Evolutionary conservation across 805 yeast species (phyloP), one percentile per base, ranked within the genome.

Genomic region (Isabelozyma gotoi): DNA sequence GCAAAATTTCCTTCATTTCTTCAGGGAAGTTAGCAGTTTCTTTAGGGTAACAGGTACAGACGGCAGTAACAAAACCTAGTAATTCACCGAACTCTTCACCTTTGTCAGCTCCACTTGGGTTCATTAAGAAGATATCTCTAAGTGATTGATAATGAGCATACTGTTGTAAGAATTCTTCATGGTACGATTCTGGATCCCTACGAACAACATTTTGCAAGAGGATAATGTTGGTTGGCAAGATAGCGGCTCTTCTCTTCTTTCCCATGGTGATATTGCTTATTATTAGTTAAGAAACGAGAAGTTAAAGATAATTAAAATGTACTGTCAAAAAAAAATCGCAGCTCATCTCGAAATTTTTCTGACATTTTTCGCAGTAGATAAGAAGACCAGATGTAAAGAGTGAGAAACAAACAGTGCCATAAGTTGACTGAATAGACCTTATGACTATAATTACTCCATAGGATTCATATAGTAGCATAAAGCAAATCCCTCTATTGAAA

Each of bases 101-200:
- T 41, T 78, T 78, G 20, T 81, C 78, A 4, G 75, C 63, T 6
- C 76, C 74, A 4, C 67, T 44, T 1, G 91, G 90, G 62, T 86
- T 86, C 48, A 84, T 68, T 62, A 89, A 70, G 58, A 87, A 88
- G 46, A 94, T 86, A 56, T 92, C 98, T 63, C 96, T 74, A 45
- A 90, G 69, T 2, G 98, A 87, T 60, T 85, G 90, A 65, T 94
- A 94, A 63, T 94, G 98, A 41, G 94, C 80, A 61, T 85, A 89
- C 62, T 94, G 99, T 56, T 90, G 94, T 33, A 85, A 64, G 64
- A 94, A 94, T 65, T 94, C 99, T 65, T 94, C 99, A 46, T 82
- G 81, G 62, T 94, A 94, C 0, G 98, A 91, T 54, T 80, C 86
- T 2, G 99, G 97, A 63, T 94, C 99, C 56, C 97, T 77, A 54